Evolutionary conservation across 148 eudicot species (phyloP), one percentile per base, ranked within the genome.

Genomic region (Amaranthus palmeri): DNA sequence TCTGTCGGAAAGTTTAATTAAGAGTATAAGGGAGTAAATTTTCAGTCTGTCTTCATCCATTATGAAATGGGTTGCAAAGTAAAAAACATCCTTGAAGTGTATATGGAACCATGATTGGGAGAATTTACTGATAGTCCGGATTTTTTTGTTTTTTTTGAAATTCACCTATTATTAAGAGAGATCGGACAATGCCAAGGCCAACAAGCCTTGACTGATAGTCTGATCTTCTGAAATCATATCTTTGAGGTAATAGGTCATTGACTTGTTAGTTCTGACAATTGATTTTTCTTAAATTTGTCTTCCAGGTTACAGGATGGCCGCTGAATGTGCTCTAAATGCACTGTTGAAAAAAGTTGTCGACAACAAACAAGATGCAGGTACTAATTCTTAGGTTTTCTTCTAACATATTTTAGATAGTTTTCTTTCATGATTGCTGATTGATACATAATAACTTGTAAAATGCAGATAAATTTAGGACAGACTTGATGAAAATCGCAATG

Each of bases 401-500:
- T 50, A 15, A 67, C 47, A 4, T 55, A 8, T 25, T 41, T 63
- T 51, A 15, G 17, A 48, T 60, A 25, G 36, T 25, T 25, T 25
- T 42, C 7, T 57, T 77, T 43, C 51, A 43, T 50, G 50, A 50
- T 55, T 51, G 53, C 60, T 57, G 40, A 64, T 61, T 54, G 66
- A 59, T 70, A 68, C 10, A 69, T 74, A 10, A 18, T 6, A 67
- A 57, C 17, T 45, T 78, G 56, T 43, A 41, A 40, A 49, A 77
- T 83, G 81, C 93, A 95, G 99, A 95, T 64, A 92, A 95, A 79
- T 92, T 95, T 82, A 89, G 87, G 86, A 69, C 77, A 41, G 99
- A 95, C 85, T 81, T 95, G 82, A 88, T 95, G 92, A 95, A 87
- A 80, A 92, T 95, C 76, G 99, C 97, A 61, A 92, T 81, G 97